A percentile compares a stretch with the other conserved stretches of the same genome.
These are phyloP conservation scores for Fusarium paranaense DNA, from an alignment of 2,329 filamentous ascomycete genomes.

Conservation along the genomic window DNA sequence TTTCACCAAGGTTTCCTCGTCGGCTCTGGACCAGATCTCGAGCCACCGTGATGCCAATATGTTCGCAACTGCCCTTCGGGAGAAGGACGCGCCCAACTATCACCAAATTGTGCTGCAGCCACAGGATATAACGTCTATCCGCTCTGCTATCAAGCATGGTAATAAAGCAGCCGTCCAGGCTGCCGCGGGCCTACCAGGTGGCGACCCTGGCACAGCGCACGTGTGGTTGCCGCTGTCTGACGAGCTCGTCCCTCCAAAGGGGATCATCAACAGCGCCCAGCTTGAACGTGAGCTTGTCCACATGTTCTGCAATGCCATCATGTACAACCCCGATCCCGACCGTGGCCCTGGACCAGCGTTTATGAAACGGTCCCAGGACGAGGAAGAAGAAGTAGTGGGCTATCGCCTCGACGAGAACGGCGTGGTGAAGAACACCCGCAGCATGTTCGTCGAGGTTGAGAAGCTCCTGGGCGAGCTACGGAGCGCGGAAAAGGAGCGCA, in stretches of 20 bases:
- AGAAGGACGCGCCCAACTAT: slow-evolving; percentile 81
- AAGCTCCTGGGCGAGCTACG: slow-evolving; percentile 81
- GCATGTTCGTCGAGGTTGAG: slow-evolving; percentile 92
- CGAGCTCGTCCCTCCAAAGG: slow-evolving; percentile 85
- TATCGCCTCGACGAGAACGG: slow-evolving; percentile 84
- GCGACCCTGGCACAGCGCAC: slow-evolving; percentile 66
- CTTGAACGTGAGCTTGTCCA: slow-evolving; percentile 93
- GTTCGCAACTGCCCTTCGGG: slow-evolving; percentile 80
- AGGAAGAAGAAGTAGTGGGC: slow-evolving; percentile 62
- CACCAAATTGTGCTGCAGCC: slow-evolving; percentile 78
- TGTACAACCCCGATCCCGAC: slow-evolving; percentile 92
- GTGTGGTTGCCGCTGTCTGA: slow-evolving; percentile 77
- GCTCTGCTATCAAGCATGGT: slow-evolving; percentile 79
- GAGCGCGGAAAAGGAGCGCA: slow-evolving; percentile 72
- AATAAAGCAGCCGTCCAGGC: slow-evolving; percentile 72
- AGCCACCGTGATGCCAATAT: slow-evolving; percentile 83
- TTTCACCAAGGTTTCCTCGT: slow-evolving; percentile 78
- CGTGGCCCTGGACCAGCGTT: slow-evolving; percentile 76
- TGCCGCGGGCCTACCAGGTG: slow-evolving; percentile 70
- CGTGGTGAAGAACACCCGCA: slow-evolving; percentile 86
- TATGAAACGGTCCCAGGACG: slow-evolving; percentile 57
- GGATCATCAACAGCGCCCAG: slow-evolving; percentile 92
- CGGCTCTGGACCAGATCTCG: slow-evolving; percentile 80
- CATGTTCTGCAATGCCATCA: slow-evolving; percentile 98
- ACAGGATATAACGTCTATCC: slow-evolving; percentile 82